A percentile compares a stretch with the other conserved stretches of the same genome.
Conservation (phyloP, 768 basidiomycete genomes). For the Nevesoporus exiguus region DNA sequence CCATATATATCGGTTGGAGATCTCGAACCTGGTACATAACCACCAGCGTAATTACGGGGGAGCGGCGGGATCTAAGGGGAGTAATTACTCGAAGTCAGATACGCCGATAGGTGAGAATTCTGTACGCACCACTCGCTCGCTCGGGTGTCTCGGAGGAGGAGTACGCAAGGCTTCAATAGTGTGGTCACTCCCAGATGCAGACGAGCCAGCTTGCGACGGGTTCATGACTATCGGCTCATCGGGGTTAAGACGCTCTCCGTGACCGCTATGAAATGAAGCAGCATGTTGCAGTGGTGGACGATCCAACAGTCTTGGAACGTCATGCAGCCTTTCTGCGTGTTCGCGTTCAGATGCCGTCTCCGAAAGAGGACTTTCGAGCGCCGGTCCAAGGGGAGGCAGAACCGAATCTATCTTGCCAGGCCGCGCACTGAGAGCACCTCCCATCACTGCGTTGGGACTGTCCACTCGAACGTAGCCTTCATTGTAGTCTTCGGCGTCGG, state of each 20-base stretch:
- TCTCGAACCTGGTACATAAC: conserved; percentile 16
- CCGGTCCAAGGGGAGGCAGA: conserved; percentile 23
- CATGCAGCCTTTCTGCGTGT: conserved; percentile 16
- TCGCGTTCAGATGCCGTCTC: conserved; percentile 26
- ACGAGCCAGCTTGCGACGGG: conserved; percentile 18
- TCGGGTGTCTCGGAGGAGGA: conserved; percentile 20
- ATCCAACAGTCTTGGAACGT: conserved; percentile 23
- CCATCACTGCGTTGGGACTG: conserved; percentile 31
- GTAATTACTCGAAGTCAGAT: not conserved
- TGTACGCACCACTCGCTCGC: conserved; percentile 26
- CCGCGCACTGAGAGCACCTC: conserved; percentile 32
- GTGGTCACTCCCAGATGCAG: conserved; percentile 27
- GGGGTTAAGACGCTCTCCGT: conserved; percentile 12
- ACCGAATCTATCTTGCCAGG: conserved; percentile 22
- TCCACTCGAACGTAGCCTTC: conserved; percentile 33
- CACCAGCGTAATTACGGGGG: conserved; percentile 21
- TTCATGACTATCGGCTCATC: conserved; percentile 24
- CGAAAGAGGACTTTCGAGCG: conserved; percentile 15
- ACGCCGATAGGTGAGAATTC: not conserved
- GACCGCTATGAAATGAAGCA: conserved; percentile 23
- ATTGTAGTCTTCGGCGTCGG: conserved; percentile 31
- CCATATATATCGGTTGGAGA: conserved; percentile 32
- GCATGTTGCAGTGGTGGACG: conserved; percentile 17
- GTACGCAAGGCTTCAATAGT: conserved; percentile 29
- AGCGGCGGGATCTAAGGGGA: conserved; percentile 28